Conservation (phyloP, 768 basidiomycete genomes). For the Mycena latifolia region DNA sequence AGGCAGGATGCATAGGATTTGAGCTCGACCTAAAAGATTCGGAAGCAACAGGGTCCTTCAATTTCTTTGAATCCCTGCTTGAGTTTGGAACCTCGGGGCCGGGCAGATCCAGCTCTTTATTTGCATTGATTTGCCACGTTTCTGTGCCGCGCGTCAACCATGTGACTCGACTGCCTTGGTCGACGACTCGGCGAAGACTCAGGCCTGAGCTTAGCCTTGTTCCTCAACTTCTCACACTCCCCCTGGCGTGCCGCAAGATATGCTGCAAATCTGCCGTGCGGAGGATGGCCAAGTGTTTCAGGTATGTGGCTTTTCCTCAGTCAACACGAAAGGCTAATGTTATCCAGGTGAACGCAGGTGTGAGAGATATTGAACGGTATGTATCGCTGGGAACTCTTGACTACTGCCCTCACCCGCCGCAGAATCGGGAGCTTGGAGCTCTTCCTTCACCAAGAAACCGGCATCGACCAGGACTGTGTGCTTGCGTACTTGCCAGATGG, state of each 20-base stretch:
- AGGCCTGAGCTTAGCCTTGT: too few species aligned
- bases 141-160: too few species aligned
- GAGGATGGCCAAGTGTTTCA: slow-evolving; percentile 75
- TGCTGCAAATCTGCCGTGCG: slow-evolving; percentile 76
- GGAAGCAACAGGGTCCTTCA: too few species aligned
- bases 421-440: slow-evolving; percentile 78
- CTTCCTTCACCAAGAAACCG: slow-evolving; percentile 79
- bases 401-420: slow-evolving; percentile 24
- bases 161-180: too few species aligned
- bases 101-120: too few species aligned
- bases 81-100: too few species aligned
- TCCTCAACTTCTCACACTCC: too few species aligned
- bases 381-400: slow-evolving; percentile 26
- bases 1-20: too few species aligned
- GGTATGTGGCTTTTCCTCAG: slow-evolving; percentile 47
- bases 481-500: slow-evolving; percentile 72
- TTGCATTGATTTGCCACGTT: too few species aligned
- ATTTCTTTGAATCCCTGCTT: too few species aligned
- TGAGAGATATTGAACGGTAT: slow-evolving; percentile 85
- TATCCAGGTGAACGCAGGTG: slow-evolving; percentile 67
- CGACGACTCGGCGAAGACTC: too few species aligned
- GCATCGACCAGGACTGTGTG: slow-evolving; percentile 75
- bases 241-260: slow-evolving; percentile 32
- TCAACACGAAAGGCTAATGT: slow-evolving; percentile 3
- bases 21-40: too few species aligned